Percentiles rank a stretch among this genome's conserved stretches.
Evolutionary conservation across 164 flowering plant species (phyloP).

Genomic region (Berberis vulgaris): DNA sequence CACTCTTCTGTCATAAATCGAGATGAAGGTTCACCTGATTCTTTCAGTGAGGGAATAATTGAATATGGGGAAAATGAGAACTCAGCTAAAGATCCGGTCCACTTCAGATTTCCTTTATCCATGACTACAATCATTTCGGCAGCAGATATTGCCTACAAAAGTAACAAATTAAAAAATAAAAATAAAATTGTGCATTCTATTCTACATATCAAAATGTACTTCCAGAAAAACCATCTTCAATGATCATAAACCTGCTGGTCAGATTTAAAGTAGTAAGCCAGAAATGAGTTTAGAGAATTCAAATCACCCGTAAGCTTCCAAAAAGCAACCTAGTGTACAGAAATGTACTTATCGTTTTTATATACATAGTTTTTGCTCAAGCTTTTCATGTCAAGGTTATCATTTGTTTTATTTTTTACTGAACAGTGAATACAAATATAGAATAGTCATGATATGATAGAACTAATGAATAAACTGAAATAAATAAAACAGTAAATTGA

Average conservation of each 20-base stretch:
- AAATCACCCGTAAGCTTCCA: no score
- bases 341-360: no score
- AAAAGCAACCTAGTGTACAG: no score
- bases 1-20: constrained; percentile 16
- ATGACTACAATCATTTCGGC: constrained; percentile 77
- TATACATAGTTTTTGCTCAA: no score
- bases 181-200: not conserved
- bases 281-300: no score
- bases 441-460: no score
- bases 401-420: no score
- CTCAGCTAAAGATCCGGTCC: constrained; percentile 63
- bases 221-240: not conserved
- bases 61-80: constrained; percentile 37
- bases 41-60: constrained; percentile 25
- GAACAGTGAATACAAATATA: no score
- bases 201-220: not conserved
- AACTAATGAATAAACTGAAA: no score
- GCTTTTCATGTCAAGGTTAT: no score
- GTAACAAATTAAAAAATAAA: not conserved
- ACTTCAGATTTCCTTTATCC: constrained; percentile 72
- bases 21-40: constrained; percentile 21
- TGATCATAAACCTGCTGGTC: not conserved
- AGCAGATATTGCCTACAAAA: constrained; percentile 61
- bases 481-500: no score
- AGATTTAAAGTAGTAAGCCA: not conserved